Conservation (phyloP, 192 early-diverging fungal genomes). For the Coemansia sp. region DNA sequence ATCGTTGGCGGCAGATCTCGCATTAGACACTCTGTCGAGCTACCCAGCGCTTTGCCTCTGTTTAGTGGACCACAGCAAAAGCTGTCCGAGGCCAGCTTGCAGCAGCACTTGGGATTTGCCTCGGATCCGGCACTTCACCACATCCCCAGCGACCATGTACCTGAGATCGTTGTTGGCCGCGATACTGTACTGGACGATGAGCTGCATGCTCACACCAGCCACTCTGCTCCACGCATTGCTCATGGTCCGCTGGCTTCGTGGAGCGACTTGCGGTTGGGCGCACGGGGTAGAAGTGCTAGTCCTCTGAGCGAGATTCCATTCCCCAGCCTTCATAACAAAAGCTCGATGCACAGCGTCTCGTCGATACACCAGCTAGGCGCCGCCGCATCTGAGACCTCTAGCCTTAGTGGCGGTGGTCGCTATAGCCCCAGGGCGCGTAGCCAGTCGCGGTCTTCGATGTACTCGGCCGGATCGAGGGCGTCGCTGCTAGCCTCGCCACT, state of each 20-base stretch:
- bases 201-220: background rate
- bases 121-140: background rate
- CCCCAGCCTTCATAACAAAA: conserved; percentile 10
- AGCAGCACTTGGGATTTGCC: conserved; percentile 4
- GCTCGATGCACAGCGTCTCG: conserved; percentile 14
- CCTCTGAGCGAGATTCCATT: conserved; percentile 11
- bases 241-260: background rate
- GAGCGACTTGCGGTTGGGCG: conserved; percentile 1
- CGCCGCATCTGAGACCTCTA: conserved; percentile 2
- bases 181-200: background rate
- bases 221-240: background rate
- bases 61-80: background rate
- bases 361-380: background rate
- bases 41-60: background rate
- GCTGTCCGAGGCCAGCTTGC: conserved; percentile 3
- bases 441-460: conserved; percentile 24
- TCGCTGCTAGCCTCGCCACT: conserved; percentile 31
- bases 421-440: conserved; percentile 19
- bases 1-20: background rate
- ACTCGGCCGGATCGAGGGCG: conserved; percentile 22
- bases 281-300: background rate
- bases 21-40: conserved; percentile 4
- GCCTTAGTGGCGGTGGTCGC: conserved; percentile 1
- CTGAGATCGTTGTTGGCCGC: background rate
- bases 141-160: background rate